Percentiles rank a stretch among this genome's conserved stretches.
phyloP scores from a whole-genome alignment of 768 basidiomycete genomes.

The Naematelia aurantialba region DNA sequence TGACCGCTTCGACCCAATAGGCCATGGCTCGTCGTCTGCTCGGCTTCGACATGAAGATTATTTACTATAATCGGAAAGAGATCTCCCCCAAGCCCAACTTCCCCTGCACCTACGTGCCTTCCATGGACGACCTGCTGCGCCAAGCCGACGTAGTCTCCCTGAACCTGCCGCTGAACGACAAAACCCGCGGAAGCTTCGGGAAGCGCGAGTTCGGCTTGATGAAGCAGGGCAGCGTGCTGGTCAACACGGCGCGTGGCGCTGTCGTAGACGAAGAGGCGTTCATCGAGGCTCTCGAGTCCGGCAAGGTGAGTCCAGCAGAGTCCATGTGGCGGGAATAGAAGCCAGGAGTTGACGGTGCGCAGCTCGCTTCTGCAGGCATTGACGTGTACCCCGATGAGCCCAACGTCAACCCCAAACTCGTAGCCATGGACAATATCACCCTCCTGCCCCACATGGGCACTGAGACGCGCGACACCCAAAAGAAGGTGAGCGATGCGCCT shows the following conservation, averaged over 20 bases:
- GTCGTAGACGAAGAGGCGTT: slow-evolving; percentile 83
- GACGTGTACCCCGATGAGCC: slow-evolving; percentile 88
- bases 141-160: slow-evolving; percentile 79
- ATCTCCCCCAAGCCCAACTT: slow-evolving; percentile 61
- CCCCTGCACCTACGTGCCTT: slow-evolving; percentile 66
- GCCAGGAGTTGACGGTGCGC: slow-evolving; percentile 5
- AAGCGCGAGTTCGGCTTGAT: slow-evolving; percentile 71
- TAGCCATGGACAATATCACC: slow-evolving; percentile 76
- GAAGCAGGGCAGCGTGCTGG: slow-evolving; percentile 71
- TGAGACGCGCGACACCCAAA: slow-evolving; percentile 36
- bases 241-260: slow-evolving; percentile 88
- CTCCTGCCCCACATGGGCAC: slow-evolving; percentile 85
- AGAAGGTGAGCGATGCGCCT: slow-evolving; percentile 30
- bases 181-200: slow-evolving; percentile 69
- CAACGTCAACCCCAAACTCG: slow-evolving; percentile 69
- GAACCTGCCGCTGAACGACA: slow-evolving; percentile 71
- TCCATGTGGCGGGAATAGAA: neutral
- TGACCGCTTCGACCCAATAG: slow-evolving; percentile 40
- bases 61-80: slow-evolving; percentile 63
- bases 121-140: slow-evolving; percentile 61
- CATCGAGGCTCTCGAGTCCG: slow-evolving; percentile 76
- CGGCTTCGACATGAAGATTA: slow-evolving; percentile 81
- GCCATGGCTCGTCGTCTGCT: slow-evolving; percentile 57
- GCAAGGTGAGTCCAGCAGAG: slow-evolving; percentile 63
- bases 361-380: slow-evolving; percentile 76